Conservation (phyloP, 2,329 filamentous ascomycete genomes). For the Colletotrichum spaethianum region DNA sequence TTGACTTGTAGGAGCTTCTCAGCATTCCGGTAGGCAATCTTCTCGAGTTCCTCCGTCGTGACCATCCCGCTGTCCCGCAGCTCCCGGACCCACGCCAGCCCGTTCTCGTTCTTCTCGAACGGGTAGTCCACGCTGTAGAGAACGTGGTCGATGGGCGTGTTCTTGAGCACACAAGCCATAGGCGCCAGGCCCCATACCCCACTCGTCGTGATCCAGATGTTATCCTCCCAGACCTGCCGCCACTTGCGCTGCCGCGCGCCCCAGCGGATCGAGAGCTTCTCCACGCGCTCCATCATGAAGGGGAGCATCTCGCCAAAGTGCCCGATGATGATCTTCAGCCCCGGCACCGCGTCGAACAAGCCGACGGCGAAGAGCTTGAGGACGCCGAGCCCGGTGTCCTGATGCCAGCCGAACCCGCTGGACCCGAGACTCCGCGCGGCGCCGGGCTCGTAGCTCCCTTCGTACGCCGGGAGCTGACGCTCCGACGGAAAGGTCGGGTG, state of each 20-base stretch:
- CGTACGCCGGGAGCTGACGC: slow-evolving; percentile 46
- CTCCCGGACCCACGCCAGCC: slow-evolving; percentile 62
- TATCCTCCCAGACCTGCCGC: slow-evolving; percentile 66
- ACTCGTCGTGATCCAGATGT: slow-evolving; percentile 71
- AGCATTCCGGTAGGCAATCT: slow-evolving; percentile 66
- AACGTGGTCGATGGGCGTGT: slow-evolving; percentile 64
- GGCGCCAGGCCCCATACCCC: slow-evolving; percentile 66
- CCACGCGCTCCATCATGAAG: slow-evolving; percentile 65
- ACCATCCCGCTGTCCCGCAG: slow-evolving; percentile 65
- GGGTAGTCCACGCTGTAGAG: slow-evolving; percentile 73
- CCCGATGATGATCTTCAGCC: slow-evolving; percentile 24
- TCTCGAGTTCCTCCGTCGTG: slow-evolving; percentile 61
- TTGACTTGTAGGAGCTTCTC: slow-evolving; percentile 59
- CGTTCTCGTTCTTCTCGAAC: slow-evolving; percentile 64
- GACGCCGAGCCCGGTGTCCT: slow-evolving; percentile 57
- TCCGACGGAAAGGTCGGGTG: slow-evolving; percentile 64
- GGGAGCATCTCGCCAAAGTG: slow-evolving; percentile 58
- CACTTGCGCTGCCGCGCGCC: slow-evolving; percentile 55
- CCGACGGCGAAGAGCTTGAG: slow-evolving; percentile 28
- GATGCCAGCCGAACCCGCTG: slow-evolving; percentile 66
- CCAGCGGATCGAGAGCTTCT: slow-evolving; percentile 47
- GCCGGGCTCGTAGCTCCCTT: slow-evolving; percentile 46
- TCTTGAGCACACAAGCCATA: slow-evolving; percentile 59
- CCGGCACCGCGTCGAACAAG: slow-evolving; percentile 24
- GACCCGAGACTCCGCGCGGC: slow-evolving; percentile 53